Conservation (phyloP, 176 grass and related monocot species). For the Microstegium vimineum region DNA sequence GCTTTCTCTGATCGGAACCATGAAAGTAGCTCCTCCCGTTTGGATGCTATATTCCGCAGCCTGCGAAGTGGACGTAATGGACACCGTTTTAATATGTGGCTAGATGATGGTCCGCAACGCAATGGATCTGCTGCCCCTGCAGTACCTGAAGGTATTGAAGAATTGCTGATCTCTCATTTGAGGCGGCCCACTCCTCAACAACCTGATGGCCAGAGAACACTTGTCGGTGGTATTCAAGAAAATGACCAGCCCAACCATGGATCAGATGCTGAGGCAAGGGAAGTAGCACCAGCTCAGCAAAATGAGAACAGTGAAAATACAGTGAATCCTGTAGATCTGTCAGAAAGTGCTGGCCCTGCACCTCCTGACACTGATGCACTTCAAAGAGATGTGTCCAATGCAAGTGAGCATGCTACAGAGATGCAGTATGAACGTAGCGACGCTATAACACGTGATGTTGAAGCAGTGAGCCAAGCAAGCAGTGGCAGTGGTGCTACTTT, state of each 20-base stretch:
- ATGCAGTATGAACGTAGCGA: slow-evolving; percentile 93
- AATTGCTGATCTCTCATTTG: slow-evolving; percentile 78
- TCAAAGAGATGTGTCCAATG: slow-evolving; percentile 58
- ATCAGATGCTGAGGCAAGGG: slow-evolving; percentile 60
- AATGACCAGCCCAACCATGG: slow-evolving; percentile 45
- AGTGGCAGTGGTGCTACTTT: slow-evolving; percentile 97
- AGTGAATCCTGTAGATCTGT: slow-evolving; percentile 32
- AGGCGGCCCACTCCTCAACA: slow-evolving; percentile 65
- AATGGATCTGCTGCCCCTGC: slow-evolving; percentile 52
- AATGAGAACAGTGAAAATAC: slow-evolving; percentile 53
- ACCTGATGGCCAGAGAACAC: slow-evolving; percentile 41
- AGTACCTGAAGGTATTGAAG: slow-evolving; percentile 92
- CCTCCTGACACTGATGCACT: slow-evolving; percentile 43
- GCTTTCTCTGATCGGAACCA: slow-evolving; percentile 90
- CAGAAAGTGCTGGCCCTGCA: slow-evolving; percentile 47
- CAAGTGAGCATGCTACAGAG: slow-evolving; percentile 71
- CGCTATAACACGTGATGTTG: slow-evolving; percentile 63
- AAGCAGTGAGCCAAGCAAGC: slow-evolving; percentile 95
- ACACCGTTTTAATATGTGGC: slow-evolving; percentile 96
- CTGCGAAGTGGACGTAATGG: slow-evolving; percentile 80
- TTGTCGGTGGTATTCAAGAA: slow-evolving; percentile 44
- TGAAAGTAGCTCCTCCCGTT: slow-evolving; percentile 80
- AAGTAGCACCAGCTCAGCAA: slow-evolving; percentile 37
- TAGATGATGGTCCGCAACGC: slow-evolving; percentile 75
- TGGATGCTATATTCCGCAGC: slow-evolving; percentile 94